Conservation (phyloP, 495 filamentous ascomycete species). For the Penicillium simplicissimum region DNA sequence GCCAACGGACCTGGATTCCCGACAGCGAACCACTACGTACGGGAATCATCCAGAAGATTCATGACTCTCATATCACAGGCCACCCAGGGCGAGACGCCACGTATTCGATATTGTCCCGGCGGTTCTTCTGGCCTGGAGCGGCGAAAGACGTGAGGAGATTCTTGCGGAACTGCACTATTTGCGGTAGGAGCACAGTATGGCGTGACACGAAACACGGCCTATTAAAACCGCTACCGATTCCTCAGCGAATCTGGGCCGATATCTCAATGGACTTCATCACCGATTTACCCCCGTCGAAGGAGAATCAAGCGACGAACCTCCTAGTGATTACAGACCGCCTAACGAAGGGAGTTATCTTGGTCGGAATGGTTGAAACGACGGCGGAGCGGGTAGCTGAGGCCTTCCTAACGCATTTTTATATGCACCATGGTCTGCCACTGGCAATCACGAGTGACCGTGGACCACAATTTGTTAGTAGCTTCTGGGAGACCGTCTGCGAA, state of each 20-base stretch:
- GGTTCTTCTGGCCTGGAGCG: conserved; percentile 4
- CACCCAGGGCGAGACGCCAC: neutral
- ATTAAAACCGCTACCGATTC: conserved; percentile 3
- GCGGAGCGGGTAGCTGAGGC: neutral
- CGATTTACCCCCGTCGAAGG: neutral
- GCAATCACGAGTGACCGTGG: neutral
- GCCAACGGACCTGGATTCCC: neutral
- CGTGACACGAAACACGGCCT: neutral
- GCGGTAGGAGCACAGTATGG: neutral
- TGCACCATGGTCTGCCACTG: neutral
- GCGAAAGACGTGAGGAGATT: neutral
- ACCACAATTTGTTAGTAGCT: too few relatives aligned
- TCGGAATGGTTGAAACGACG: neutral
- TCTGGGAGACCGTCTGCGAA: too few relatives aligned
- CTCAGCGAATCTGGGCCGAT: neutral
- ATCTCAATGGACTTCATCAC: conserved; percentile 5
- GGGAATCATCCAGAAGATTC: neutral
- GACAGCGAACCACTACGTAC: neutral
- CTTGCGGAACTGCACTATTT: neutral
- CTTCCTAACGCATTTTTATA: conserved; percentile 2
- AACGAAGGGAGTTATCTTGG: neutral
- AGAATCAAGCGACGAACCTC: neutral
- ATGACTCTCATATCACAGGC: neutral
- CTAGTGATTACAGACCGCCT: neutral
- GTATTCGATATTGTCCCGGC: conserved; percentile 7